Conservation (phyloP, 495 filamentous ascomycete species). For the Schizothecium vesticola region DNA sequence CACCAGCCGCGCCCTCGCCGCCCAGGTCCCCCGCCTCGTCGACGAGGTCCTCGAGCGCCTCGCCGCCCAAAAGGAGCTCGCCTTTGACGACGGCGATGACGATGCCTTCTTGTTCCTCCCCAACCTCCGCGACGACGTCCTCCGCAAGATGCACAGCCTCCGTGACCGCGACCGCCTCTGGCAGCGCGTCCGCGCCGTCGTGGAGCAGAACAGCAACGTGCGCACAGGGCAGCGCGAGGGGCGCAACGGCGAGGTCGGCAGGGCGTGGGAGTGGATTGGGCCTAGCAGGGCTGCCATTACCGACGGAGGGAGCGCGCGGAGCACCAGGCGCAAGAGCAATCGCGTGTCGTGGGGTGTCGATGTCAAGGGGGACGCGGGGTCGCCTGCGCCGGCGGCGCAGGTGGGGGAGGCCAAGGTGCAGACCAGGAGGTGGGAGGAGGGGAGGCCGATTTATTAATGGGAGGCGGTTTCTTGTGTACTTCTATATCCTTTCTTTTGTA, state of each 20-base stretch:
- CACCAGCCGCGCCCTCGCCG: conserved; percentile 55
- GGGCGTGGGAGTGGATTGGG: conserved; percentile 97
- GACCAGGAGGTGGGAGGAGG: conserved; percentile 44
- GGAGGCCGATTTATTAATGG: conserved; percentile 58
- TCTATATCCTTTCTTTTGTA: background rate
- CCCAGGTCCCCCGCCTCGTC: conserved; percentile 72
- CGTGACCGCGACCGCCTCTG: conserved; percentile 70
- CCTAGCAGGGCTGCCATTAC: conserved; percentile 40
- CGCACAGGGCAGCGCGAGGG: conserved; percentile 77
- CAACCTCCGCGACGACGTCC: conserved; percentile 85
- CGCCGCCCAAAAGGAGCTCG: conserved; percentile 70
- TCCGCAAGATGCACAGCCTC: conserved; percentile 74
- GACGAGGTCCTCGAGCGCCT: conserved; percentile 76
- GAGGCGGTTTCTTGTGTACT: background rate
- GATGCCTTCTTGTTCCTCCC: conserved; percentile 80
- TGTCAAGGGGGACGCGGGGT: conserved; percentile 20
- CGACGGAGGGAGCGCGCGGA: conserved; percentile 36
- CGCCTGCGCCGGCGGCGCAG: background rate
- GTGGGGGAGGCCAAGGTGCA: conserved; percentile 4
- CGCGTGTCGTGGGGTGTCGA: conserved; percentile 44
- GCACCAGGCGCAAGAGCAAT: conserved; percentile 41
- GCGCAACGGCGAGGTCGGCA: conserved; percentile 75
- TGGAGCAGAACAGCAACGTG: conserved; percentile 91
- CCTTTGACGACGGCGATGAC: conserved; percentile 57
- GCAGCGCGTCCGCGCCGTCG: conserved; percentile 71